phyloP scores from a whole-genome alignment of 1,139 yeast species.

The Saccharomyces pastorianus region DNA sequence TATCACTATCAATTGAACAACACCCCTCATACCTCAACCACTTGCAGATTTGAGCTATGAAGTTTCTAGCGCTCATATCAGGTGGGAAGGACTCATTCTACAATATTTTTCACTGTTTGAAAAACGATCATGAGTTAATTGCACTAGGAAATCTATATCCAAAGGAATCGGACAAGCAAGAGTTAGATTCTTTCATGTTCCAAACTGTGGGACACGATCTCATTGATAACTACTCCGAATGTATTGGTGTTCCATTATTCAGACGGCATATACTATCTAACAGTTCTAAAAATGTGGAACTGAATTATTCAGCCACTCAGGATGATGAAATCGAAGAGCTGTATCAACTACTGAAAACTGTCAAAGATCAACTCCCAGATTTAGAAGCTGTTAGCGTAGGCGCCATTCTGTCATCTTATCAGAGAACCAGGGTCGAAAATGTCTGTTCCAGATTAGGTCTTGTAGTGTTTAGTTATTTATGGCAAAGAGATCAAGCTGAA shows the following conservation, averaged over 20 bases:
- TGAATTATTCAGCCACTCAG: conserved; percentile 59
- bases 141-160: conserved; percentile 87
- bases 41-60: conserved; percentile 43
- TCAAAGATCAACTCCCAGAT: conserved; percentile 55
- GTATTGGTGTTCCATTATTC: conserved; percentile 74
- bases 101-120: conserved; percentile 74
- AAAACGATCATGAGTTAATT: conserved; percentile 72
- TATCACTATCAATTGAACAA: no score
- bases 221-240: conserved; percentile 54
- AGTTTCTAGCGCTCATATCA: conserved; percentile 81
- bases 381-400: conserved; percentile 87
- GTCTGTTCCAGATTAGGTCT: conserved; percentile 71
- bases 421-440: conserved; percentile 84
- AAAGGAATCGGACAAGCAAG: conserved; percentile 37
- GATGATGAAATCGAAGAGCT: conserved; percentile 87
- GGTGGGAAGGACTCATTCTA: conserved; percentile 96
- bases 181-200: conserved; percentile 91
- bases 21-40: neutral
- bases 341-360: conserved; percentile 41
- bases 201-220: conserved; percentile 96
- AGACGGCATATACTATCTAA: conserved; percentile 58
- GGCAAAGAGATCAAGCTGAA: conserved; percentile 81
- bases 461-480: conserved; percentile 63
- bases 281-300: conserved; percentile 49
- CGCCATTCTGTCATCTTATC: conserved; percentile 88